phyloP scores from a whole-genome alignment of 140 eudicot species.

The Bidens hawaiensis region DNA sequence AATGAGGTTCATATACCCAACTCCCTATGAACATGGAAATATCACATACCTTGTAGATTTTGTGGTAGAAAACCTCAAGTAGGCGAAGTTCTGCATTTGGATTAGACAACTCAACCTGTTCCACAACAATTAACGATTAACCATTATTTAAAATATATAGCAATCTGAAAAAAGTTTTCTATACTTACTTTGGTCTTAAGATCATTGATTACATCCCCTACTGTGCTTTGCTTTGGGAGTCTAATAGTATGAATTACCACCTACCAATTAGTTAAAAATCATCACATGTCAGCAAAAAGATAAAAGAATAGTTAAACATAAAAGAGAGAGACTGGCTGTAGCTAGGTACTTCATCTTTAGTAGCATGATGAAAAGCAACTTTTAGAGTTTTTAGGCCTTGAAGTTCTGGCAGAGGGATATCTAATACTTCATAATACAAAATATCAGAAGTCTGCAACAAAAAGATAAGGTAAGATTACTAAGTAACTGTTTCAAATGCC shows the following conservation, averaged over 20 bases:
- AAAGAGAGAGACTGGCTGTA: neutral
- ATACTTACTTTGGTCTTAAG: conserved; percentile 63
- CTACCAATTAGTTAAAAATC: conserved; percentile 37
- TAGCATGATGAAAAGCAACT: conserved; percentile 76
- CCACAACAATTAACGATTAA: conserved; percentile 12
- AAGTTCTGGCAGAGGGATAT: conserved; percentile 80
- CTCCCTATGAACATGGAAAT: neutral
- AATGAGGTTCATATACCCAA: neutral
- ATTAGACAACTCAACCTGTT: conserved; percentile 76
- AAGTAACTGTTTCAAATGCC: neutral
- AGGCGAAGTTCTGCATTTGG: conserved; percentile 75
- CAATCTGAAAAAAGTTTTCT: neutral
- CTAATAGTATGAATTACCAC: conserved; percentile 65
- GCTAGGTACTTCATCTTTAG: conserved; percentile 52
- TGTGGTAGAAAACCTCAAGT: conserved; percentile 79
- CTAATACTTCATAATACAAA: conserved; percentile 80
- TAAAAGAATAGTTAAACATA: neutral
- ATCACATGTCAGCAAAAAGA: conserved; percentile 11
- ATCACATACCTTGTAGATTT: conserved; percentile 62
- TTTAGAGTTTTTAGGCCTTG: conserved; percentile 76
- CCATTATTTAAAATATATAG: neutral
- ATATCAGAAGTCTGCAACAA: conserved; percentile 64
- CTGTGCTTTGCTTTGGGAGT: conserved; percentile 82
- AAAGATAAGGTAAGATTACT: neutral
- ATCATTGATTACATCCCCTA: conserved; percentile 73